Evolutionary conservation across 2,329 filamentous ascomycete species (phyloP).

Genomic region (Amphichorda felina): DNA sequence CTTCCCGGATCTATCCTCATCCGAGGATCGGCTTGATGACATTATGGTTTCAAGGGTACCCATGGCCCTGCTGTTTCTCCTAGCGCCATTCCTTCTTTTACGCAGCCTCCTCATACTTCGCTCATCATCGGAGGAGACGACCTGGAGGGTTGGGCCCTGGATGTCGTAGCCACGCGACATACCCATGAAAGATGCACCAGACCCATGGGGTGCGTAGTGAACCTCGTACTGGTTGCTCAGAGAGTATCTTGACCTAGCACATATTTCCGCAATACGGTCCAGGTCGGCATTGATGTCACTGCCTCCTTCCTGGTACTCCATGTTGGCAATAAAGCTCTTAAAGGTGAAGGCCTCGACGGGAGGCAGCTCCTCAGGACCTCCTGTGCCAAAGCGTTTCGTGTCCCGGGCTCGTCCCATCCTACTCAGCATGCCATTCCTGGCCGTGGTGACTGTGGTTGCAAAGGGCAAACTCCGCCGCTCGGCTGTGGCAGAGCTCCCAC

Average conservation of each 20-base stretch:
- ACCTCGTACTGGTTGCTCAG: conserved; percentile 57
- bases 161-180: conserved; percentile 16
- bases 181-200: conserved; percentile 34
- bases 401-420: conserved; percentile 30
- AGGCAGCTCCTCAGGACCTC: conserved; percentile 30
- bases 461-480: conserved; percentile 20
- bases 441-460: conserved; percentile 14
- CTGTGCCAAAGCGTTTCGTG: conserved; percentile 17
- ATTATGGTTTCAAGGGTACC: conserved; percentile 56
- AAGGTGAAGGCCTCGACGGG: conserved; percentile 53
- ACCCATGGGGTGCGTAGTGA: conserved; percentile 50
- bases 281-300: conserved; percentile 44
- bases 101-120: conserved; percentile 19
- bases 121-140: conserved; percentile 45
- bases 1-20: conserved; percentile 49
- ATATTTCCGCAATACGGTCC: conserved; percentile 56
- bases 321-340: conserved; percentile 49
- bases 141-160: conserved; percentile 43
- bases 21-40: conserved; percentile 52
- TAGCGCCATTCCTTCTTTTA: conserved; percentile 26
- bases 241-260: conserved; percentile 51
- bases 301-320: conserved; percentile 27
- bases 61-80: conserved; percentile 42
- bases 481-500: conserved; percentile 14
- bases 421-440: conserved; percentile 26